Evolutionary conservation across 1,284 basidiomycete species (phyloP), one percentile per base, ranked within the genome.

Genomic region (Erythrobasidium hasegawianum): DNA sequence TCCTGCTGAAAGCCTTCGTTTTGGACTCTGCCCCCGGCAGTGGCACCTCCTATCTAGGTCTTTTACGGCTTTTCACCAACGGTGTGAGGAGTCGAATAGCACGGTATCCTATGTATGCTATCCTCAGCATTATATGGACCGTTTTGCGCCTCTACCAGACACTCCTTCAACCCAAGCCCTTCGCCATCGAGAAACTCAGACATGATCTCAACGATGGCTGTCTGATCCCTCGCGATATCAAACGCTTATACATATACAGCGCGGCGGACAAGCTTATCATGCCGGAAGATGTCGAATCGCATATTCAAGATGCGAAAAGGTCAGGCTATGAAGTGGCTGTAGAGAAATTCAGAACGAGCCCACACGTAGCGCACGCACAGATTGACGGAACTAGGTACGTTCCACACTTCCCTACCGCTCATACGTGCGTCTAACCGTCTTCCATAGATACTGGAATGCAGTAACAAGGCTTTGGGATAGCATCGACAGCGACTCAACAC

Each of bases 321-420:
- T 39, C 26, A 10, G 55, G 47, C 14, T 22, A 58, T 11, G 3
- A 18, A 33, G 45, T 57, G 20, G 53, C 14, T 20, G 29, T 29
- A 2, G 55, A 59, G 29, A 40, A 24, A 5, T 65, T 50, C 49
- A 26, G 52, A 1, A 27, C 43, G 16, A 58, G 56, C 27, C 26
- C 55, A 33, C 64, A 65, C 52, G 64, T 65, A 13, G 47, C 64
- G 16, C 64, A 65, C 29, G 64, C 56, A 11, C 56, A 56, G 4
- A 22, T 49, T 14, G 56, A 65, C 39, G 64, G 55, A 3, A 65
- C 29, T n/a, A 18, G 43, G 57, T 59, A 38, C 26, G 55, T 18
- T 10, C 11, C 4, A 33, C 11, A 11, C 33, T 33, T 33, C 11
- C 33, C 33, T 4, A 4, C 11, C 11, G 33, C 33, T 20, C 4